These are phyloP conservation scores for Dentipellis fragilis DNA, from an alignment of 768 basidiomycete genomes.

Conservation along the genomic window DNA sequence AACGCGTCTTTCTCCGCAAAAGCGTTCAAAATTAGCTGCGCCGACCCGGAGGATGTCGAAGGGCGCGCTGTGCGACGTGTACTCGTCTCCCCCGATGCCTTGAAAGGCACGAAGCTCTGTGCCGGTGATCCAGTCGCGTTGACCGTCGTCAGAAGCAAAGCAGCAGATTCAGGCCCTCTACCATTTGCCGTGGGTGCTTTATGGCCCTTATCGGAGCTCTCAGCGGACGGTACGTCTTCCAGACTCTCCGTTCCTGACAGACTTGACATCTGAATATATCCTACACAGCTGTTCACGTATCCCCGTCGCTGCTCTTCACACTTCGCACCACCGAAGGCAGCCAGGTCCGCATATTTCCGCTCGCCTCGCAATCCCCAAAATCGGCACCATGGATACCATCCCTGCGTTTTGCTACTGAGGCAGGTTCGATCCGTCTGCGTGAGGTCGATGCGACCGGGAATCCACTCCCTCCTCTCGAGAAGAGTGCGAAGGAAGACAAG, in stretches of 20 bases:
- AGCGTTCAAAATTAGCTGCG: constrained; percentile 1
- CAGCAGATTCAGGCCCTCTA: constrained; percentile 22
- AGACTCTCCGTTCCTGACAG: background rate
- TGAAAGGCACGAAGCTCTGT: constrained; percentile 50
- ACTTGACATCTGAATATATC: background rate
- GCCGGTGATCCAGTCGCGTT: constrained; percentile 65
- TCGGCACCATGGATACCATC: constrained; percentile 38
- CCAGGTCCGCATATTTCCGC: constrained; percentile 37
- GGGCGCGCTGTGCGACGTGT: constrained; percentile 51
- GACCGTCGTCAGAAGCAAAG: too few species aligned
- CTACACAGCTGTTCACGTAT: constrained; percentile 41
- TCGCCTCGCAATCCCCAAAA: constrained; percentile 28
- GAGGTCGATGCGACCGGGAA: constrained; percentile 27
- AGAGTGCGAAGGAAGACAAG: constrained; percentile 12
- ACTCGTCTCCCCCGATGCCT: constrained; percentile 47
- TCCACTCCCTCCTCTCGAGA: constrained; percentile 1
- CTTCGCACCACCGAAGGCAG: constrained; percentile 42
- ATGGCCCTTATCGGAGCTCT: constrained; percentile 65
- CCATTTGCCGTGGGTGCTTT: constrained; percentile 57
- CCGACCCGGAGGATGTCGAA: background rate
- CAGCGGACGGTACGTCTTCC: constrained; percentile 43
- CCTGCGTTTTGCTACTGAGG: constrained; percentile 39
- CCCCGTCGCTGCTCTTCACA: constrained; percentile 51
- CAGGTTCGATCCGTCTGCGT: constrained; percentile 39
- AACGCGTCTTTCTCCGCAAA: background rate